These are phyloP conservation scores for Sclerotinia borealis DNA, from an alignment of 2,329 filamentous ascomycete genomes.

Conservation along the genomic window DNA sequence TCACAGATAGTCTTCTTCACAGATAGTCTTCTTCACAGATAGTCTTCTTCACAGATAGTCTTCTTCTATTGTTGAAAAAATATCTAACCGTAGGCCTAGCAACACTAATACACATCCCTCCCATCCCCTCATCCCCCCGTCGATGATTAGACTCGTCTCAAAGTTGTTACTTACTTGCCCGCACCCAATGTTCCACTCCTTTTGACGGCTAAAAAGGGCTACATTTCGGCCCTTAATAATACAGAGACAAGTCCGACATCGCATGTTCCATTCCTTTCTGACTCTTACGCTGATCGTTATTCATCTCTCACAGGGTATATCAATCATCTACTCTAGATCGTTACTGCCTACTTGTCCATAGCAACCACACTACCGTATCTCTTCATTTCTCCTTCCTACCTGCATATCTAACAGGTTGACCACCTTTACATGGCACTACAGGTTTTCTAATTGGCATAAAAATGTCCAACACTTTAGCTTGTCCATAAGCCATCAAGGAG, in stretches of 20 bases:
- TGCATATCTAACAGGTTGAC: neutral
- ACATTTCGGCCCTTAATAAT: neutral
- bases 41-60: neutral
- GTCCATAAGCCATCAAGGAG: constrained; percentile 37
- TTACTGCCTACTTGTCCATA: neutral
- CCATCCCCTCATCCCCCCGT: neutral
- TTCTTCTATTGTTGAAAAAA: neutral
- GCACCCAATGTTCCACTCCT: neutral
- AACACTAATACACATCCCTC: neutral
- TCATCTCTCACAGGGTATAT: constrained; percentile 3
- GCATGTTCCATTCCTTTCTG: neutral
- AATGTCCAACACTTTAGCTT: constrained; percentile 36
- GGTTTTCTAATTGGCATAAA: constrained; percentile 34
- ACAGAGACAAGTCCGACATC: neutral
- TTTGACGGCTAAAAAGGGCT: neutral
- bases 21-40: too few relatives aligned
- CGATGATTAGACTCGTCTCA: constrained; percentile 2
- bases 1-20: too few relatives aligned
- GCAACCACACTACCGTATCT: neutral
- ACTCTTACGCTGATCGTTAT: constrained; percentile 6
- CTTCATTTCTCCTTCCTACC: neutral
- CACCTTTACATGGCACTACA: constrained; percentile 28
- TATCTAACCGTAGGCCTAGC: neutral
- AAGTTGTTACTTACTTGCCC: neutral
- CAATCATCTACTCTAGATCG: neutral